Evolutionary conservation across 306 rosid species (phyloP), one percentile per base, ranked within the genome.

Genomic region (Canavalia ensiformis): DNA sequence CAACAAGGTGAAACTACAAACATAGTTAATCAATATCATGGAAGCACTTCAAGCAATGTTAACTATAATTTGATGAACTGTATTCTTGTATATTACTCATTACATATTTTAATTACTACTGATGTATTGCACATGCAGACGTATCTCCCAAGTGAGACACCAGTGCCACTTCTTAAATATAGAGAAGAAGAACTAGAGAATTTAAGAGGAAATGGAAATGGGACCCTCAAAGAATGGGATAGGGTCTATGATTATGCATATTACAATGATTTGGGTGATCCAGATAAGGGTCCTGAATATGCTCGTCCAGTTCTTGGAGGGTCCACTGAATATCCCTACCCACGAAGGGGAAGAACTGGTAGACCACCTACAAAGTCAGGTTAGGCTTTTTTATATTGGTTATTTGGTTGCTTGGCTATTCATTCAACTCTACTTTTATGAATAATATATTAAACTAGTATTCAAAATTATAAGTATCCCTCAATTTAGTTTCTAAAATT

Each of bases 301-400:
- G 87, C 29, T 13, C 97, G 98, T 33, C 97, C 93, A 8, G 74
- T 92, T 84, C 92, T 94, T 0, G 98, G 98, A 82, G 98, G 98
- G 57, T 88, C 94, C 3, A 37, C 4, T n/a, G 68, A 90, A 54
- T 87, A 92, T 80, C 97, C 97, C 65, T 94, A 94, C 73, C 98
- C 98, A 58, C 88, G 97, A 6, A 76, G 98, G 41, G 93, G 94
- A 84, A 90, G 93, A 81, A 94, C 98, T 0, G 92, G 94, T 42
- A 83, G 98, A 74, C 88, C 85, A 44, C 80, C 83, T 6, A n/a
- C 88, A 11, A 70, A 58, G 60, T 78, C 82, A 83, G 97, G 98
- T 90, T 56, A 76, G 84, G 31, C 74, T 59, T 66, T 41, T 50
- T 7, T 35, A 25, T 18, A 37, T 41, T 68, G n/a, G 25, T 56